Evolutionary conservation across 2,329 filamentous ascomycete species (phyloP).

Genomic region (Scedosporium aurantiacum): DNA sequence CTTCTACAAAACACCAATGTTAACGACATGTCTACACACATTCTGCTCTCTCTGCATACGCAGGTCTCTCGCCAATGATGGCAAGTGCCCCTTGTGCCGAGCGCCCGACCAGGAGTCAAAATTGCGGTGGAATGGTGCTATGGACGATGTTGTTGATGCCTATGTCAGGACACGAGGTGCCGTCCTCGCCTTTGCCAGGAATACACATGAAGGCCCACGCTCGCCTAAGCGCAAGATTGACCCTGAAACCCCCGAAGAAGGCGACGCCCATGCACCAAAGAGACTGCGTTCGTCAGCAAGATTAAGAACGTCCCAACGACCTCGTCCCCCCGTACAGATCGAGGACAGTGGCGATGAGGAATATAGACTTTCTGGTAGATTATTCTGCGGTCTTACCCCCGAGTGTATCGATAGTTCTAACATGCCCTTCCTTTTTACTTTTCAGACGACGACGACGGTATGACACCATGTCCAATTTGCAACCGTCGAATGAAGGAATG

Average conservation of each 20-base stretch:
- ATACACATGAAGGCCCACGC: not conserved
- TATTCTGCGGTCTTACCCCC: conserved; percentile 8
- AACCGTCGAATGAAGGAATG: conserved; percentile 65
- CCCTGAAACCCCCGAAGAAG: conserved; percentile 17
- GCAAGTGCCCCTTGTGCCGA: conserved; percentile 80
- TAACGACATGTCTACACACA: conserved; percentile 88
- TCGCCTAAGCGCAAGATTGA: conserved; percentile 42
- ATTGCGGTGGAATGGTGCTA: conserved; percentile 70
- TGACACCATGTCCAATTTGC: conserved; percentile 80
- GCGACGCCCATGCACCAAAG: conserved; percentile 23
- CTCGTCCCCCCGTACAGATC: not conserved
- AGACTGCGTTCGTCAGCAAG: conserved; percentile 41
- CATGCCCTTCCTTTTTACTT: not conserved
- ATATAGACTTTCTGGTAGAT: conserved; percentile 13
- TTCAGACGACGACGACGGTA: conserved; percentile 48
- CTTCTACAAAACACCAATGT: conserved; percentile 88
- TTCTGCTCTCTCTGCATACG: conserved; percentile 97
- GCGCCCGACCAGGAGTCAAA: conserved; percentile 71
- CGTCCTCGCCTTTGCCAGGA: conserved; percentile 1
- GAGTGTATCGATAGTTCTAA: not conserved
- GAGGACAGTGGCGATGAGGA: conserved; percentile 19
- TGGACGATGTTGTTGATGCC: conserved; percentile 73
- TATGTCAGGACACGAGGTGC: conserved; percentile 53
- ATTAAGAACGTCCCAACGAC: conserved; percentile 27
- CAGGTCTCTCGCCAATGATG: conserved; percentile 68